phyloP scores from a whole-genome alignment of 2,329 filamentous ascomycete genomes.

The Cercospora nicotianae region DNA sequence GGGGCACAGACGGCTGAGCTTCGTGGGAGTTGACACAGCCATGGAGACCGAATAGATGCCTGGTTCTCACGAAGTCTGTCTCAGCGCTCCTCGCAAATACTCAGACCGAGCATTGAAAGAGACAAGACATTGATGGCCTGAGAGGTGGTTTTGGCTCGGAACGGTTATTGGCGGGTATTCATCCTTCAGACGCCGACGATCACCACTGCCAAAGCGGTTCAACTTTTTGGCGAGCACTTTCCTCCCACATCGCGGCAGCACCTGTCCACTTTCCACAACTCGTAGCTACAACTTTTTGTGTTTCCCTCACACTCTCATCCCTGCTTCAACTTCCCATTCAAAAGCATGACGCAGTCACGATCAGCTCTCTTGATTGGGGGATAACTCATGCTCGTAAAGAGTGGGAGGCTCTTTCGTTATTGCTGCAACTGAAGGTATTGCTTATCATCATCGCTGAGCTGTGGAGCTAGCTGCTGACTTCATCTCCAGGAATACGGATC shows the following conservation, averaged over 20 bases:
- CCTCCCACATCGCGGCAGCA: neutral
- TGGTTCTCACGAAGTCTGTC: too few species aligned
- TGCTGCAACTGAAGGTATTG: slow-evolving; percentile 37
- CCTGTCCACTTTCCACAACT: neutral
- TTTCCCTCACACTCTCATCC: neutral
- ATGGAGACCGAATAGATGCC: neutral
- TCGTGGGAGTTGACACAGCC: neutral
- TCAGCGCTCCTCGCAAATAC: neutral
- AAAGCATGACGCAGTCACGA: slow-evolving; percentile 27
- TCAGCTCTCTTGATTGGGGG: slow-evolving; percentile 48
- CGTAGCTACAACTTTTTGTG: neutral
- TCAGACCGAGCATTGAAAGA: neutral
- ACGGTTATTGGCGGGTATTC: slow-evolving; percentile 2
- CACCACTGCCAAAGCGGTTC: neutral
- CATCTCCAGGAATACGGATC: slow-evolving; percentile 51
- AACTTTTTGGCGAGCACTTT: neutral
- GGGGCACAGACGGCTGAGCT: neutral
- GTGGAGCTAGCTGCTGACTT: slow-evolving; percentile 1
- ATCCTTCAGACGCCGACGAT: neutral
- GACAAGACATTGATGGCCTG: neutral
- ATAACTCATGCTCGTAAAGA: slow-evolving; percentile 49
- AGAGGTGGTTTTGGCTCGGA: neutral
- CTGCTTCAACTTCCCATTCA: neutral
- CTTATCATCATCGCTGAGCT: neutral
- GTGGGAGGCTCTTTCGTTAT: slow-evolving; percentile 44